phyloP scores from a whole-genome alignment of 2,329 filamentous ascomycete genomes.

The Sclerotiophoma versabilis region DNA sequence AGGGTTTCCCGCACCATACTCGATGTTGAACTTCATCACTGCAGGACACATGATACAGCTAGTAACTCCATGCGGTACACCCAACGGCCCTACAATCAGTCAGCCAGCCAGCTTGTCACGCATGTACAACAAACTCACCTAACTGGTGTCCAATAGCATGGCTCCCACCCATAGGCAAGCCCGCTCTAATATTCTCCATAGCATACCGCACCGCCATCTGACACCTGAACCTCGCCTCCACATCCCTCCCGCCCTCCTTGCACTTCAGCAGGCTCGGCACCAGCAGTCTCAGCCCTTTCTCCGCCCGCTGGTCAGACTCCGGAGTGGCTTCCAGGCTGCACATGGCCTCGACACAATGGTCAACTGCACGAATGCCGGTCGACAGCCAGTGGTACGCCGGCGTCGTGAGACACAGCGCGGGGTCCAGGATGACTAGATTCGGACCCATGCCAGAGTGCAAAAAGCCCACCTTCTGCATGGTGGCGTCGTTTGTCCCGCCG shows the following conservation, averaged over 20 bases:
- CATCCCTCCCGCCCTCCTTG: neutral
- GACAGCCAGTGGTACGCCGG: slow-evolving; percentile 64
- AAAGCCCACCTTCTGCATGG: slow-evolving; percentile 32
- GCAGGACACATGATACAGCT: slow-evolving; percentile 2
- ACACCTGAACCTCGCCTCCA: neutral
- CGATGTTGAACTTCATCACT: slow-evolving; percentile 1
- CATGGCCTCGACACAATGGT: slow-evolving; percentile 2
- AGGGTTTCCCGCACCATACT: neutral
- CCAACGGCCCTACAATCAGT: neutral
- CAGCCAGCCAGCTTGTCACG: neutral
- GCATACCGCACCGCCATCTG: neutral
- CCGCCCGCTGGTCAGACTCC: neutral
- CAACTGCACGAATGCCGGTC: slow-evolving; percentile 58
- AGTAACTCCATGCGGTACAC: slow-evolving; percentile 3
- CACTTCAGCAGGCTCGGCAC: neutral
- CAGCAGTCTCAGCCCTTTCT: neutral
- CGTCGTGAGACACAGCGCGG: slow-evolving; percentile 59
- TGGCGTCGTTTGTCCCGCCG: slow-evolving; percentile 50
- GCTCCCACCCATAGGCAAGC: slow-evolving; percentile 2
- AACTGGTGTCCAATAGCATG: slow-evolving; percentile 4
- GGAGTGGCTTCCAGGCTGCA: neutral
- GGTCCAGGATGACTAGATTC: slow-evolving; percentile 64
- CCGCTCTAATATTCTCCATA: neutral
- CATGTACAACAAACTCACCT: neutral
- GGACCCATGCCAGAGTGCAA: slow-evolving; percentile 49